phyloP scores from a whole-genome alignment of 768 basidiomycete species.

The Cystobasidium onofrii region DNA sequence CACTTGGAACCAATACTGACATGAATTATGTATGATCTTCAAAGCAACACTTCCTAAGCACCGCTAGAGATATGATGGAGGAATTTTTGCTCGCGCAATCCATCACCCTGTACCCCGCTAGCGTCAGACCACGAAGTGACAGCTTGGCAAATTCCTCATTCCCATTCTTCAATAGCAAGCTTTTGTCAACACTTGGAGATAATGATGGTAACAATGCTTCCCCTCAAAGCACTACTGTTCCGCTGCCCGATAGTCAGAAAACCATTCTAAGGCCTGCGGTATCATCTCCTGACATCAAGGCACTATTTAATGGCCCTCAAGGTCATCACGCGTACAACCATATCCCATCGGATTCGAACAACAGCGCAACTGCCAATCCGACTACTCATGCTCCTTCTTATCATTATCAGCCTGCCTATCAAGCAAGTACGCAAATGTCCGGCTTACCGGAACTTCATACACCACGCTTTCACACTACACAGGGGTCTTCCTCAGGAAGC shows the following conservation, averaged over 20 bases:
- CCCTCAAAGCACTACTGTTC: conserved; percentile 51
- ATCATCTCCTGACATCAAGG: conserved; percentile 90
- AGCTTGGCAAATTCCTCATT: conserved; percentile 92
- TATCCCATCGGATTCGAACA: neutral
- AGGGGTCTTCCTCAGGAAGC: neutral
- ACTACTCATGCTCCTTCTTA: neutral
- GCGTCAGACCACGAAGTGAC: conserved; percentile 68
- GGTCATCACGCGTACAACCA: conserved; percentile 24
- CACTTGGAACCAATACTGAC: too few relatives aligned
- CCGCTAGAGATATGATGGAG: conserved; percentile 84
- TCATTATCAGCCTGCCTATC: neutral
- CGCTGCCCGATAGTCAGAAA: conserved; percentile 62
- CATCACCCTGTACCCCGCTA: conserved; percentile 42
- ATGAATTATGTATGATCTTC: neutral
- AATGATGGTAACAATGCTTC: conserved; percentile 32
- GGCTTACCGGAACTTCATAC: conserved; percentile 4
- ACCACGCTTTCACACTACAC: neutral
- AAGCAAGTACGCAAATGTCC: neutral
- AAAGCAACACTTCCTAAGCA: conserved; percentile 60
- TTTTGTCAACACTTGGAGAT: conserved; percentile 70
- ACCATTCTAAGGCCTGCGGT: conserved; percentile 61
- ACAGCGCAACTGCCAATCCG: neutral
- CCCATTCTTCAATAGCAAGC: conserved; percentile 91
- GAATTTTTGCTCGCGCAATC: conserved; percentile 64
- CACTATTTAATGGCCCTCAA: conserved; percentile 66